A percentile compares a stretch with the other conserved stretches of the same genome.
Conservation (phyloP, 2,329 filamentous ascomycete species). For the Monilinia vaccinii-corymbosi region DNA sequence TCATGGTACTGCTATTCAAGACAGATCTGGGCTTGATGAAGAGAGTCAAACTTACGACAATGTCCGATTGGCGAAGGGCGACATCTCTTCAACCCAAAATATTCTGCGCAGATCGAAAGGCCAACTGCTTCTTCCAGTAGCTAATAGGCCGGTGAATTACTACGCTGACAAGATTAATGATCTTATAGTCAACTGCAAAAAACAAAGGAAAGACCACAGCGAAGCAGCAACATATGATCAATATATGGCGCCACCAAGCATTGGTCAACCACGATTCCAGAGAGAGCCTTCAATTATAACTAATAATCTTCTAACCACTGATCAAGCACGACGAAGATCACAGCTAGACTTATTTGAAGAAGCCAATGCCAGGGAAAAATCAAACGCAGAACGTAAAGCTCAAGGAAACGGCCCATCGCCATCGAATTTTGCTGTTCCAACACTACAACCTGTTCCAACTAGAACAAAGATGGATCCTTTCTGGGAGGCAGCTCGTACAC, state of each 20-base stretch:
- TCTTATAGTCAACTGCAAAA: background rate
- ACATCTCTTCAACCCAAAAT: background rate
- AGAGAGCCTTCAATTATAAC: background rate
- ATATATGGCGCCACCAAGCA: background rate
- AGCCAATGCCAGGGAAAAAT: too few relatives aligned
- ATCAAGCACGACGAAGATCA: background rate
- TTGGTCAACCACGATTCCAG: background rate
- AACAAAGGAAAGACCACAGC: background rate
- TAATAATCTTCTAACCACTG: background rate
- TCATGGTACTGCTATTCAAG: background rate
- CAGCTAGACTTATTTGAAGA: rapidly evolving
- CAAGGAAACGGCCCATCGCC: background rate
- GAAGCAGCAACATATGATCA: background rate
- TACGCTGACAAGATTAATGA: background rate
- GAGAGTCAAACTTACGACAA: background rate
- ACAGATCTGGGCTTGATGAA: too few relatives aligned
- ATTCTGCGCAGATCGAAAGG: background rate
- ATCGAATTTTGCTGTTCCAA: background rate
- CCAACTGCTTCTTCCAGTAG: background rate
- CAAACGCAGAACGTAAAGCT: background rate
- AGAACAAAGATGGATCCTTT: background rate
- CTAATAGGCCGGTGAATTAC: background rate
- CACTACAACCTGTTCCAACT: background rate
- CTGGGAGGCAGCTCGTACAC: background rate
- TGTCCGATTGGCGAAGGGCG: background rate